Conservation (phyloP, 495 filamentous ascomycete genomes). For the Pyronema domesticum region DNA sequence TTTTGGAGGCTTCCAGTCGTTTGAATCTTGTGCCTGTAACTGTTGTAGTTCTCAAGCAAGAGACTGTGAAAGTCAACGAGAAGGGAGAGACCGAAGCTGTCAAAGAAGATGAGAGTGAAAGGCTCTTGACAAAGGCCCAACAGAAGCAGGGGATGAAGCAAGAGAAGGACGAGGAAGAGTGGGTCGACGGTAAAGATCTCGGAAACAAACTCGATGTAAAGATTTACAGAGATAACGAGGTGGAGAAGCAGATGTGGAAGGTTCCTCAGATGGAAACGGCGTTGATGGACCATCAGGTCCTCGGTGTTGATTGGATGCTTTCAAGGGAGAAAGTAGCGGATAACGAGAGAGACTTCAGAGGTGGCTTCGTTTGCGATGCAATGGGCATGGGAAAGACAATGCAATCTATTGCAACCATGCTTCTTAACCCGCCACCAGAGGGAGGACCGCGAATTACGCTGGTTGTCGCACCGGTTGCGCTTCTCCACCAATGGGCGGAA, state of each 20-base stretch:
- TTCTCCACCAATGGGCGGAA: conserved; percentile 50
- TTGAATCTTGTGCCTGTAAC: conserved; percentile 4
- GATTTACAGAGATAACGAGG: conserved; percentile 11
- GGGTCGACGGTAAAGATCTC: conserved; percentile 5
- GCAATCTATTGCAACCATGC: conserved; percentile 51
- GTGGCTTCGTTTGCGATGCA: conserved; percentile 54
- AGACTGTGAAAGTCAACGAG: conserved; percentile 3
- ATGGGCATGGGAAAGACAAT: conserved; percentile 65
- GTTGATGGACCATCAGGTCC: conserved; percentile 21
- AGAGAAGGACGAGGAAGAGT: conserved; percentile 9
- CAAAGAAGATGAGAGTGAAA: background rate
- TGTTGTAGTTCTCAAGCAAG: conserved; percentile 5
- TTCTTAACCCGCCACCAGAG: conserved; percentile 31
- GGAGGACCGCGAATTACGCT: conserved; percentile 30
- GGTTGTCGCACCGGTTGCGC: conserved; percentile 44
- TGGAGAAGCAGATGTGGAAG: conserved; percentile 25
- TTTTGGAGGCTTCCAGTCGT: conserved; percentile 5
- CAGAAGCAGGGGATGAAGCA: background rate
- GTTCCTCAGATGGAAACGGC: conserved; percentile 20
- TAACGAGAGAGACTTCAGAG: conserved; percentile 15
- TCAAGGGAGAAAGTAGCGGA: conserved; percentile 12
- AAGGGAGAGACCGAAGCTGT: conserved; percentile 5
- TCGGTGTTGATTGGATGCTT: conserved; percentile 25
- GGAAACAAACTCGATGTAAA: background rate
- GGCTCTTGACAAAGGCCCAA: background rate